These are phyloP conservation scores for Lactarius evosmus DNA, from an alignment of 768 basidiomycete species.

Conservation along the genomic window DNA sequence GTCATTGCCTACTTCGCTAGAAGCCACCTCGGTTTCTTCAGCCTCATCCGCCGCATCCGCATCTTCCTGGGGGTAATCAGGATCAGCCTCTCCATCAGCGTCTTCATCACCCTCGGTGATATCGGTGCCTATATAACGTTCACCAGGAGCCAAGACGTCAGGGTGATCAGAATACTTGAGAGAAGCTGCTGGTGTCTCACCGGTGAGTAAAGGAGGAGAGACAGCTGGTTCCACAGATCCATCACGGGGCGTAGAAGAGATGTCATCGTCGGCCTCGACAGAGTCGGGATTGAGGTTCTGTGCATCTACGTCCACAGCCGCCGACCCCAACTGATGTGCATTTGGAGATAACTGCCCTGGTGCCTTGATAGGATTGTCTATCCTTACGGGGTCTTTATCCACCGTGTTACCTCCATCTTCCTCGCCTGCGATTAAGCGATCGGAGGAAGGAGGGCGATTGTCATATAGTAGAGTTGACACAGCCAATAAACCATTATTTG, in stretches of 20 bases:
- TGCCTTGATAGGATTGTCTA: not conserved
- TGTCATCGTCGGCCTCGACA: not conserved
- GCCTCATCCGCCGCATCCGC: not conserved
- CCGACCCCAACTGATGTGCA: not conserved
- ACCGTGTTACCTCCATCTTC: not conserved
- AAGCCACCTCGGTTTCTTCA: not conserved
- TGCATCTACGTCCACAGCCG: not conserved
- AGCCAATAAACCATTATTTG: not conserved
- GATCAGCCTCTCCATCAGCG: constrained; percentile 28
- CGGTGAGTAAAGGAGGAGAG: not conserved
- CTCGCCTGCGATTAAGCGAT: not conserved
- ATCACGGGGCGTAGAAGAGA: not conserved
- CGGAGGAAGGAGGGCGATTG: not conserved
- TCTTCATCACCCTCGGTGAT: constrained; percentile 16
- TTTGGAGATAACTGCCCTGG: not conserved
- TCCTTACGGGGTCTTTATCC: not conserved
- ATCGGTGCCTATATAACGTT: not conserved
- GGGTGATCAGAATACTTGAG: not conserved
- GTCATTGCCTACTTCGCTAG: constrained; percentile 3
- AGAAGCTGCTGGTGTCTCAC: not conserved
- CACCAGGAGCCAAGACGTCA: not conserved
- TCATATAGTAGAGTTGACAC: not conserved
- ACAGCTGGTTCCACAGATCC: not conserved
- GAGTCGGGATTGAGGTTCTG: not conserved
- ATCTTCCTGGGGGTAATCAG: constrained; percentile 18